phyloP scores from a whole-genome alignment of 768 basidiomycete species.

The Calvatia gigantea region DNA sequence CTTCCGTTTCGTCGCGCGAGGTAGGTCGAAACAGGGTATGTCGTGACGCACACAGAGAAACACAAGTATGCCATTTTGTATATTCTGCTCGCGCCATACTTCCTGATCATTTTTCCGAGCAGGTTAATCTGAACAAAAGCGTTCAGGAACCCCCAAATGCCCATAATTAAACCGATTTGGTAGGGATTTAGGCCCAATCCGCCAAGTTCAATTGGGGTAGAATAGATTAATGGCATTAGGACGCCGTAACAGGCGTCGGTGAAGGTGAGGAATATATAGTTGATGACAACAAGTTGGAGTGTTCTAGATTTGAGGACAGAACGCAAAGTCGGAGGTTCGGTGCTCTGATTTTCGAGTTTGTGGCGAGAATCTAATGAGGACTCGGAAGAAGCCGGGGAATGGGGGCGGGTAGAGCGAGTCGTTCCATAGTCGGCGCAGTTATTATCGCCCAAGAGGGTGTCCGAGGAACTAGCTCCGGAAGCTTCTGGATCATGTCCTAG shows the following conservation, averaged over 20 bases:
- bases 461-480: conserved; percentile 1
- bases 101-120: conserved; percentile 47
- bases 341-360: conserved; percentile 1
- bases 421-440: conserved; percentile 14
- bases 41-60: conserved; percentile 22
- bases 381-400: conserved; percentile 10
- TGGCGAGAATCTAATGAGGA: background rate
- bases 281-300: conserved; percentile 28
- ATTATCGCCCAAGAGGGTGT: conserved; percentile 1
- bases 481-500: background rate
- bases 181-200: conserved; percentile 66
- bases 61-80: conserved; percentile 34
- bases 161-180: conserved; percentile 57
- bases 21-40: conserved; percentile 33
- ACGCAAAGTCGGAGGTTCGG: conserved; percentile 14
- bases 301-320: conserved; percentile 24
- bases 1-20: conserved; percentile 30
- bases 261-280: conserved; percentile 34
- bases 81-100: conserved; percentile 50
- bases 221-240: conserved; percentile 41
- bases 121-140: conserved; percentile 49
- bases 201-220: conserved; percentile 58
- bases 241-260: conserved; percentile 33
- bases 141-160: conserved; percentile 42
- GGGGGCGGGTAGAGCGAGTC: conserved; percentile 1